Percentiles rank a stretch among this genome's conserved stretches.
These are phyloP conservation scores for Phlegmacium glaucopus DNA, from an alignment of 768 basidiomycete genomes.

Conservation along the genomic window DNA sequence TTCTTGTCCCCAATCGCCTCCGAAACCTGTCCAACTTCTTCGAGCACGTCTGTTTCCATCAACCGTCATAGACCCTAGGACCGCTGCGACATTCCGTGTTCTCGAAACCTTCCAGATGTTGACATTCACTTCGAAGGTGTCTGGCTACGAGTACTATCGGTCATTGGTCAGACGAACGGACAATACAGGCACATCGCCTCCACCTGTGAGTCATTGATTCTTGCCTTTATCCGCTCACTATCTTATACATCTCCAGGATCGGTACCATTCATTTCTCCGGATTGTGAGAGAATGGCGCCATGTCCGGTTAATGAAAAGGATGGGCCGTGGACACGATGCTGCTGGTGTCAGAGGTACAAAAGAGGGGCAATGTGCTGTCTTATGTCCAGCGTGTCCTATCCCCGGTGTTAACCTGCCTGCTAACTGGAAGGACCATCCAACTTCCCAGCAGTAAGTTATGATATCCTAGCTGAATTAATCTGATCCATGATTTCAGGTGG, in stretches of 20 bases:
- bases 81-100: slow-evolving; percentile 18
- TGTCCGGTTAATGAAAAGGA: too few species aligned
- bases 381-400: slow-evolving; percentile 29
- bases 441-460: slow-evolving; percentile 9
- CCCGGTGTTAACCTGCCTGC: slow-evolving; percentile 25
- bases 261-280: too few species aligned
- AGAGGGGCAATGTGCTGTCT: slow-evolving; percentile 24
- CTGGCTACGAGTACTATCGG: slow-evolving; percentile 24
- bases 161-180: slow-evolving; percentile 17
- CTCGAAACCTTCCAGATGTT: slow-evolving; percentile 21
- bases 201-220: slow-evolving; percentile 12
- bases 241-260: too few species aligned
- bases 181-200: slow-evolving; percentile 16
- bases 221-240: slow-evolving; percentile 1
- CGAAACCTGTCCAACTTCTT: slow-evolving; percentile 24
- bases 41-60: slow-evolving; percentile 27
- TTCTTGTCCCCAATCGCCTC: slow-evolving; percentile 16
- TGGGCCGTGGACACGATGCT: too few species aligned
- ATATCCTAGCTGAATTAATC: not conserved
- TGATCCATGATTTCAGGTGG: slow-evolving; percentile 10
- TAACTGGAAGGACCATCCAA: slow-evolving; percentile 14
- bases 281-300: too few species aligned
- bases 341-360: too few species aligned
- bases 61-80: slow-evolving; percentile 21
- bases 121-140: slow-evolving; percentile 22